phyloP scores from a whole-genome alignment of 1,284 basidiomycete species.

The Cutaneotrichosporon spelunceum region DNA sequence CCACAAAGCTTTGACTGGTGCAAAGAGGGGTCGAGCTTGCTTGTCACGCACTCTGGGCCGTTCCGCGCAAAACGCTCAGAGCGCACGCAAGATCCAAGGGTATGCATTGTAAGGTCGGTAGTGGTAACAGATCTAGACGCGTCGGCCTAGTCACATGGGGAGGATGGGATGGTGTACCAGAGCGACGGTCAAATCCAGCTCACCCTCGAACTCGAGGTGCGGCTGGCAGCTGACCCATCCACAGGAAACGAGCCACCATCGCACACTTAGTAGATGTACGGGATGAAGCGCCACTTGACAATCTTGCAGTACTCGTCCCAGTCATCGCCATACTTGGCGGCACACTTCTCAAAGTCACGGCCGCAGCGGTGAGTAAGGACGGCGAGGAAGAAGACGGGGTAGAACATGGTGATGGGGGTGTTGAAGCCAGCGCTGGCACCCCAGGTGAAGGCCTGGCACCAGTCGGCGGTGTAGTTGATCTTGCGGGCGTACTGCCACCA shows the following conservation, averaged over 20 bases:
- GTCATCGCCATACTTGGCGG: conserved; percentile 89
- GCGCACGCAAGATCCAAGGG: neutral
- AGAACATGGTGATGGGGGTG: conserved; percentile 90
- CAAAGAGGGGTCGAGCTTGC: too few relatives aligned
- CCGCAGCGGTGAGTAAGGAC: conserved; percentile 83
- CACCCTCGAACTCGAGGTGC: too few relatives aligned
- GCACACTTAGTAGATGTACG: conserved; percentile 56
- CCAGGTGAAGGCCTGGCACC: conserved; percentile 80
- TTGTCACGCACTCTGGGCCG: too few relatives aligned
- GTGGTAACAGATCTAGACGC: neutral
- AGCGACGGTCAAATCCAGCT: too few relatives aligned
- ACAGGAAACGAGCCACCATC: too few relatives aligned
- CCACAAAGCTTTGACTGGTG: too few relatives aligned
- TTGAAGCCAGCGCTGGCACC: conserved; percentile 77
- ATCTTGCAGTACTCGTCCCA: conserved; percentile 82
- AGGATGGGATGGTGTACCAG: too few relatives aligned
- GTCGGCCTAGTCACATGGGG: too few relatives aligned
- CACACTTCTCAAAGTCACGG: conserved; percentile 91
- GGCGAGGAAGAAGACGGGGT: conserved; percentile 86
- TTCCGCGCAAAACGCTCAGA: too few relatives aligned
- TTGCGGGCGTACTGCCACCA: conserved; percentile 76
- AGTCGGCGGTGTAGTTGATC: conserved; percentile 52
- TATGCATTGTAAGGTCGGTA: neutral
- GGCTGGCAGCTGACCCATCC: too few relatives aligned
- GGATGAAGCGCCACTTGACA: conserved; percentile 87